Evolutionary conservation across 2,329 filamentous ascomycete species (phyloP).

Genomic region (Rhinocladiella mackenziei): DNA sequence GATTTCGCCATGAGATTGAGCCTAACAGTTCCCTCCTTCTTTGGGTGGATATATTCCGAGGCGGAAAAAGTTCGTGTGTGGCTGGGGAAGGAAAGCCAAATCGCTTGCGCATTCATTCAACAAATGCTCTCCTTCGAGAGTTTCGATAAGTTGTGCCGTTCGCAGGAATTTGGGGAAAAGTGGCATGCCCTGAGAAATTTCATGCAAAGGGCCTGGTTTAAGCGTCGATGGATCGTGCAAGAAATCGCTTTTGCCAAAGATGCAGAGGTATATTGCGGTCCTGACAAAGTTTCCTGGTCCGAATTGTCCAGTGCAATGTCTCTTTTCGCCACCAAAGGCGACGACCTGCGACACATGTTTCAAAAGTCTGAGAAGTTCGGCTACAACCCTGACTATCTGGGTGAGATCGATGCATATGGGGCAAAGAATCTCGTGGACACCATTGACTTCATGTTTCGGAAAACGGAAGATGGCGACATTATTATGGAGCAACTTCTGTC

Average conservation of each 20-base stretch:
- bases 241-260: slow-evolving; percentile 13
- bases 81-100: slow-evolving; percentile 13
- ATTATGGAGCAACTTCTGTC: slow-evolving; percentile 27
- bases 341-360: slow-evolving; percentile 3
- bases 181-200: slow-evolving; percentile 15
- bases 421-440: slow-evolving; percentile 27
- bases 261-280: slow-evolving; percentile 10
- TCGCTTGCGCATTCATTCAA: slow-evolving; percentile 19
- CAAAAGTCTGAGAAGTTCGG: background rate
- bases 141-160: slow-evolving; percentile 12
- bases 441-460: slow-evolving; percentile 27
- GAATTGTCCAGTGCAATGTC: slow-evolving; percentile 7
- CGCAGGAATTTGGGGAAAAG: slow-evolving; percentile 3
- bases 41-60: slow-evolving; percentile 23
- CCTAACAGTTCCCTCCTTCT: background rate
- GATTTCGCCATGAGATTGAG: background rate
- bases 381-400: slow-evolving; percentile 15
- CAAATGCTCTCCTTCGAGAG: slow-evolving; percentile 14
- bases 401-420: slow-evolving; percentile 17
- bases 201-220: slow-evolving; percentile 14
- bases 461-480: slow-evolving; percentile 24
- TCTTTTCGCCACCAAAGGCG: slow-evolving; percentile 3
- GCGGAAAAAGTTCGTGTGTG: slow-evolving; percentile 11
- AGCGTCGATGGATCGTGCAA: slow-evolving; percentile 15
- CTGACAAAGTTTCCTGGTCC: slow-evolving; percentile 5